Base-by-base conservation (phyloP, 805 yeast genomes). In the Cyberlindnera maritima region DNA sequence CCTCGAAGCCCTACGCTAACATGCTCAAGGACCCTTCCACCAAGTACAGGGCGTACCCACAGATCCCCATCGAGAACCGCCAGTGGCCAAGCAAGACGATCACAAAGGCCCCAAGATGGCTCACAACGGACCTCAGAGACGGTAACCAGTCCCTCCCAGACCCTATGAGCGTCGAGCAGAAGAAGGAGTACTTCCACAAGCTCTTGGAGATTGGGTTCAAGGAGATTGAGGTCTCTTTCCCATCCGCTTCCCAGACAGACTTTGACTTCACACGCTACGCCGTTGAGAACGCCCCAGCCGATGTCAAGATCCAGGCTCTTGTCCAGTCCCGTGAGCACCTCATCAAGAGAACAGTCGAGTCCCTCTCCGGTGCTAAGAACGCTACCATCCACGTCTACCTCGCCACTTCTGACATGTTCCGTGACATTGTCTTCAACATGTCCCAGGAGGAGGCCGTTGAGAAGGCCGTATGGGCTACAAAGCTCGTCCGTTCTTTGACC, bases 131-230 rank as follows among this genome's bases (percentile, higher is more conserved):
- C 65, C 72, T 85, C 53, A 77, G 92, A 71, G 92, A 85, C 61
- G 92, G 92, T 53, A 85, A 85, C 67, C 92, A 85, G 64, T 80
- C 90, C 17, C 71, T 85, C 48, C 92, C 92, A 23, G 92, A 85
- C 67, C 92, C 92, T 25, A 85, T 85, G 92, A 74, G 85, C 10
- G 78, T 85, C 14, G 81, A 74, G 43, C 87, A 85, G 65, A 85
- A 85, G 68, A 83, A 83, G 60, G 83, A 79, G 59, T 84, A 84
- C 63, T 85, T 84, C 72, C 82, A 82, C 58, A 85, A 85, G 65
- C 71, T 85, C 55, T 57, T 84, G 9, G 88, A 84, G 48, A 71
- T 85, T 47, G 92, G 92, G 2, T 84, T 85, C 70, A 85, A 85
- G 62, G 92, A 85, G 68, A 85, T 85, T 58, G 92, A 85, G 66